Evolutionary conservation across 139 green algal species (phyloP), one percentile per base, ranked within the genome.

Genomic region (Yamagishiella unicocca): DNA sequence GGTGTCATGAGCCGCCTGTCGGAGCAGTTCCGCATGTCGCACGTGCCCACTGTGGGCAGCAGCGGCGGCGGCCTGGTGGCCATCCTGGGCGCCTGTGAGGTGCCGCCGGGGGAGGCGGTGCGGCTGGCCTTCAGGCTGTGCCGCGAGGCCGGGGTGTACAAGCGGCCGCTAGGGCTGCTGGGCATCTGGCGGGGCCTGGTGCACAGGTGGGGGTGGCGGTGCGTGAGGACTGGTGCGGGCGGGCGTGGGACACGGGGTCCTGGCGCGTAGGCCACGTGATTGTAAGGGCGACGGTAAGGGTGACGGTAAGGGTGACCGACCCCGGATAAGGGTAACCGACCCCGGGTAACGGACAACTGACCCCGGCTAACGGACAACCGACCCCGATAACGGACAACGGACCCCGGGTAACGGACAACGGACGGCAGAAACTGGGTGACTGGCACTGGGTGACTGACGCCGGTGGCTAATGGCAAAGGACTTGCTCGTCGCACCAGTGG

Each of bases 1-100:
- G 79, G 79, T 37, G 31, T 85, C 42, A 85, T 85, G 79, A 55
- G 53, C 40, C 61, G 42, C 12, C 38, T 85, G n/a, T 76, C 62
- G 2, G 35, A 85, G 61, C 35, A 50, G 22, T 75, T 43, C 79
- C 29, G 17, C 42, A 62, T 85, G 79, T 9, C 40, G 10, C 21
- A 25, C 0, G 61, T 85, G n/a, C 79, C 77, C 40, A 64, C 17
- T 1, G 31, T 75, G 29, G 79, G 17, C 25, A 76, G 61, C 79
- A 76, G 61, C 79, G 79, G 61, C 4, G 79, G 79, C 14, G 79
- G 79, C 21, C 61, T 85, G 38, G 79, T 85, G 42, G 79, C 79
- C 10, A 9, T 85, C 2, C 61, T 85, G 58, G 79, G 79, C 10
- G 79, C 79, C 12, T 85, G 79, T 29, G 79, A 76, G 29, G 79